Conservation (phyloP, 2,329 filamentous ascomycete genomes). For the Pseudogymnoascus sp. region DNA sequence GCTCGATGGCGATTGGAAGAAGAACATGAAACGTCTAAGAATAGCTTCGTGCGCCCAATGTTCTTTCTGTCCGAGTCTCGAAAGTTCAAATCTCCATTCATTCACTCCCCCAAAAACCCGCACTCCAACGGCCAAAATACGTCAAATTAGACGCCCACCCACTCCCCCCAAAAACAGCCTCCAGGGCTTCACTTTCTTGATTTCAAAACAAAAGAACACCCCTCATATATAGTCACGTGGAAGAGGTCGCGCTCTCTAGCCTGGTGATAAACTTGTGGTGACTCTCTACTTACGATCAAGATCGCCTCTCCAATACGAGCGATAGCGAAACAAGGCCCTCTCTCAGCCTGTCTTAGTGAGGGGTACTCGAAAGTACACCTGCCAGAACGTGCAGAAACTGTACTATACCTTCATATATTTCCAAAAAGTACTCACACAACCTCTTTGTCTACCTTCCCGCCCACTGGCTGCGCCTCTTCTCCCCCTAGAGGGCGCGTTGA, state of each 20-base stretch:
- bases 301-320: neutral
- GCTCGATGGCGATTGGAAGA: constrained; percentile 6
- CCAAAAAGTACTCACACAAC: neutral
- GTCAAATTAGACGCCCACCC: neutral
- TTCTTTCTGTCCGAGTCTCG: constrained; percentile 11
- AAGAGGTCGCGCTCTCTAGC: neutral
- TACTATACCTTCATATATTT: neutral
- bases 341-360: constrained; percentile 1
- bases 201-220: neutral
- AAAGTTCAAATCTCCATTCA: constrained; percentile 3
- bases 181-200: neutral
- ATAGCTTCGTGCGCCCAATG: neutral
- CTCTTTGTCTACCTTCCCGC: neutral
- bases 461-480: neutral
- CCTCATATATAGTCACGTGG: constrained; percentile 3
- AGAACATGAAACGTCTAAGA: constrained; percentile 9
- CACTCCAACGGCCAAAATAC: neutral
- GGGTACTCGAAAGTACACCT: neutral
- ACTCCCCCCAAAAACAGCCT: neutral
- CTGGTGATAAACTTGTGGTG: neutral
- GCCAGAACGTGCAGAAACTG: neutral
- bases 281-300: constrained; percentile 5
- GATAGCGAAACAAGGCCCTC: constrained; percentile 1
- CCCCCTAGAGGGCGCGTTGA: neutral
- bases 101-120: neutral